Evolutionary conservation across 257 asterid species (phyloP), one percentile per base, ranked within the genome.

Genomic region (Mentha longifolia): DNA sequence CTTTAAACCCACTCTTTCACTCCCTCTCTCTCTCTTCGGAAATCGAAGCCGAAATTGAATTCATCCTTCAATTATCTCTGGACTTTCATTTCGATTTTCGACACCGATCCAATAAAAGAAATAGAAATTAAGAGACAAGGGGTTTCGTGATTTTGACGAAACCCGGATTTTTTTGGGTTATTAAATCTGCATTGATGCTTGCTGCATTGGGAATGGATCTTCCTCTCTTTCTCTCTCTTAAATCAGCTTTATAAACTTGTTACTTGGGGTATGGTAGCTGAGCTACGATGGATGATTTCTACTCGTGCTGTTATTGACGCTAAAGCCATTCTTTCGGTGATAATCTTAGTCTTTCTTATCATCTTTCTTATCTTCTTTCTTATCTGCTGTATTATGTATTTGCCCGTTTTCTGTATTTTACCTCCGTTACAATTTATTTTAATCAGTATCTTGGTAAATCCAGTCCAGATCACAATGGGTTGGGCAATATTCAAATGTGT

Each of bases 131-230:
- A 67, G 55, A 31, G 47, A 22, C 33, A 57, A 70, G 33, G 83
- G 85, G 82, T 80, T 78, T 80, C 88, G 85, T 78, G 82, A 81
- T 73, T 72, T 74, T 33, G 65, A 67, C 82, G 84, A 43, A 78
- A 78, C 80, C 82, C 78, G 66, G 41, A 46, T 22, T 42, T 28
- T 39, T 68, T 31, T 16, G 62, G 65, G 78, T n/a, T 52, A 52
- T 68, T 67, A 11, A 67, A 67, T 74, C 74, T 50, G 73, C 73
- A 68, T 37, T 71, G 65, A 41, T 76, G 79, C 71, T 65, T 65
- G 43, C 76, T 67, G 74, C 83, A 72, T 71, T 72, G 81, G 78
- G 50, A 74, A 75, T 72, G 77, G 76, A 75, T 81, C 76, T 75
- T 61, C 31, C 54, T 43, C 58, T 47, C 66, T 13, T 39, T 65